These are phyloP conservation scores for Hemisphaericaspora subhashii DNA, from an alignment of 1,139 yeast genomes.

Conservation along the genomic window DNA sequence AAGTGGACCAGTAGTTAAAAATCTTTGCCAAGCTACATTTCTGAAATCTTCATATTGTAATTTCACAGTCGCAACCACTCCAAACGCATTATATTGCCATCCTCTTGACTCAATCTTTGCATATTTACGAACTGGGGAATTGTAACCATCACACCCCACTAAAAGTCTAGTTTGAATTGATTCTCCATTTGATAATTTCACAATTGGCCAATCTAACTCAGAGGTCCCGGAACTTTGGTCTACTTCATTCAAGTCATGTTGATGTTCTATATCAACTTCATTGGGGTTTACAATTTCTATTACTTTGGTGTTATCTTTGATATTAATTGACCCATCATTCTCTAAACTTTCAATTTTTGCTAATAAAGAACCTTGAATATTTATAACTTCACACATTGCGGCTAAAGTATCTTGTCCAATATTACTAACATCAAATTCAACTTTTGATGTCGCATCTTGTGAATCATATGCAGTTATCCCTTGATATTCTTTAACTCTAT, in stretches of 20 bases:
- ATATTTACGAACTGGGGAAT: slow-evolving; percentile 85
- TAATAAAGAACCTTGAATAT: slow-evolving; percentile 73
- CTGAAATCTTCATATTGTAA: slow-evolving; percentile 71
- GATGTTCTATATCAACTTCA: slow-evolving; percentile 15
- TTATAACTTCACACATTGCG: slow-evolving; percentile 86
- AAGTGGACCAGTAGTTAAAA: slow-evolving; percentile 87
- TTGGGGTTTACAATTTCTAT: slow-evolving; percentile 39
- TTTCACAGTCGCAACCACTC: slow-evolving; percentile 85
- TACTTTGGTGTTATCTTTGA: slow-evolving; percentile 69
- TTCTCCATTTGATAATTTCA: slow-evolving; percentile 67
- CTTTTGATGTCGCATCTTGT: slow-evolving; percentile 62
- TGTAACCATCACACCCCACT: slow-evolving; percentile 95
- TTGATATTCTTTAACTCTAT: slow-evolving; percentile 77
- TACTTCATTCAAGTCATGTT: slow-evolving; percentile 18
- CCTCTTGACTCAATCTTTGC: slow-evolving; percentile 86
- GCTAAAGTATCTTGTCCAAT: slow-evolving; percentile 51
- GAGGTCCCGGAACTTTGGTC: slow-evolving; percentile 24
- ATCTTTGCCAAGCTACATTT: slow-evolving; percentile 88
- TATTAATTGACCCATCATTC: slow-evolving; percentile 36
- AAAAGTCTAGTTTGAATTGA: slow-evolving; percentile 66
- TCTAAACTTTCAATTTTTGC: slow-evolving; percentile 54
- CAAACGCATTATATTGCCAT: slow-evolving; percentile 87
- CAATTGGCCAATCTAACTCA: slow-evolving; percentile 70
- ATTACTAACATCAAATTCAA: slow-evolving; percentile 66
- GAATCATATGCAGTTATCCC: slow-evolving; percentile 80